Evolutionary conservation across 192 early-diverging fungal genomes (phyloP).

Genomic region (Lunasporangiospora selenospora): DNA sequence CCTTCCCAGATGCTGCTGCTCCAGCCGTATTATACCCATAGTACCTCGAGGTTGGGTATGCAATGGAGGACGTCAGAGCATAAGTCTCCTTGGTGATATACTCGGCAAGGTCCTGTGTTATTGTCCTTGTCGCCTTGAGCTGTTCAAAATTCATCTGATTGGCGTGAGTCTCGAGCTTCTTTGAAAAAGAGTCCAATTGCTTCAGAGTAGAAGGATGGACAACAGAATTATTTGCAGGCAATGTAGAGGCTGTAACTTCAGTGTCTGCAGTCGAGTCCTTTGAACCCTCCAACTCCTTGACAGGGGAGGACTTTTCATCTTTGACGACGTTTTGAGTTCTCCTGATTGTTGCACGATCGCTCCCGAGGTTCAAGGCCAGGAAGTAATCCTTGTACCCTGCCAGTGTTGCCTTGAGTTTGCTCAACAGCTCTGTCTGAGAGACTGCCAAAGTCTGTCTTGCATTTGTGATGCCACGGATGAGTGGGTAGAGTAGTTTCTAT

Average conservation of each 20-base stretch:
- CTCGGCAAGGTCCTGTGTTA: constrained; percentile 41
- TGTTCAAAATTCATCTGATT: constrained; percentile 39
- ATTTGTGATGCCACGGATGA: constrained; percentile 40
- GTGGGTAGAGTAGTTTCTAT: constrained; percentile 42
- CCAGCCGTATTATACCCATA: constrained; percentile 40
- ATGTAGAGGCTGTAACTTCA: background rate
- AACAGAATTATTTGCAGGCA: background rate
- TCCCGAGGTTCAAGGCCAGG: constrained; percentile 19
- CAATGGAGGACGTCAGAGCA: constrained; percentile 29
- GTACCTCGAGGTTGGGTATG: constrained; percentile 41
- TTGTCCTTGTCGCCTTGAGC: constrained; percentile 33
- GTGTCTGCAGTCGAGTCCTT: background rate
- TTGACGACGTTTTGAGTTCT: constrained; percentile 20
- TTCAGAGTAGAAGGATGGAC: constrained; percentile 23
- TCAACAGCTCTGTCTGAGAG: constrained; percentile 32
- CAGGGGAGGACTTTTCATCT: constrained; percentile 13
- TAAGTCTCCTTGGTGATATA: constrained; percentile 49
- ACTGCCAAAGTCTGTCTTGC: constrained; percentile 26
- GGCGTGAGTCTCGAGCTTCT: constrained; percentile 29
- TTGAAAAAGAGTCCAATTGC: constrained; percentile 30
- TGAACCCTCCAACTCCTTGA: background rate
- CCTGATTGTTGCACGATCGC: background rate
- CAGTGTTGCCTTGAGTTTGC: constrained; percentile 25
- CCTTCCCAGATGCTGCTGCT: constrained; percentile 24
- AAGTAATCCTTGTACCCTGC: constrained; percentile 30